Conservation (phyloP, 2,329 filamentous ascomycete species). For the Colletotrichum graminicola region DNA sequence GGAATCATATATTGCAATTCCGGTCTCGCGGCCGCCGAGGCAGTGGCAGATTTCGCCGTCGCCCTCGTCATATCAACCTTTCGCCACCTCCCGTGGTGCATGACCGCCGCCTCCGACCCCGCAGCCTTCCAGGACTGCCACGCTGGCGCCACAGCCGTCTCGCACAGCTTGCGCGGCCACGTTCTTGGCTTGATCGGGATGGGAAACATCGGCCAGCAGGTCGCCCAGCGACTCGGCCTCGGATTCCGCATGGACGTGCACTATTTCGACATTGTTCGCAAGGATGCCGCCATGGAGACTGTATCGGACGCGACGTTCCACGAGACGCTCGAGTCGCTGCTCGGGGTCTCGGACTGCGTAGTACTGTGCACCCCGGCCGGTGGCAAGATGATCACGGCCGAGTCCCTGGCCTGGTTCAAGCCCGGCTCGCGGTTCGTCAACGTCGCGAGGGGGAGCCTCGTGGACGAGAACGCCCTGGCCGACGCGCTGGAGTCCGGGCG, state of each 20-base stretch:
- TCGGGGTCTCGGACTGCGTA: slow-evolving; percentile 68
- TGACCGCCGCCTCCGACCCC: slow-evolving; percentile 54
- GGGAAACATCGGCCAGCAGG: slow-evolving; percentile 73
- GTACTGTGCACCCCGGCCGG: slow-evolving; percentile 70
- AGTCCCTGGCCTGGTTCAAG: slow-evolving; percentile 64
- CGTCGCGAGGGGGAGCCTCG: slow-evolving; percentile 72
- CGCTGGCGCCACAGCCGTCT: slow-evolving; percentile 67
- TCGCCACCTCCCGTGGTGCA: slow-evolving; percentile 75
- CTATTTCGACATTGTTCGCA: slow-evolving; percentile 71
- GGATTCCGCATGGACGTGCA: slow-evolving; percentile 76
- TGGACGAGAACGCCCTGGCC: slow-evolving; percentile 74
- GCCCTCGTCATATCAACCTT: slow-evolving; percentile 78
- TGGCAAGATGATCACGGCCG: slow-evolving; percentile 62
- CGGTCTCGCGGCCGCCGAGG: slow-evolving; percentile 76
- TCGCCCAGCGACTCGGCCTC: slow-evolving; percentile 65
- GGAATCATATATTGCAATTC: slow-evolving; percentile 80
- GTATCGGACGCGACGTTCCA: slow-evolving; percentile 63
- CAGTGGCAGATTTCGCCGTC: slow-evolving; percentile 78
- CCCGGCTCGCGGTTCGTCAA: slow-evolving; percentile 72
- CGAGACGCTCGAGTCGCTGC: slow-evolving; percentile 62
- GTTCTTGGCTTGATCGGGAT: slow-evolving; percentile 76
- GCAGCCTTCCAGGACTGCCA: slow-evolving; percentile 69
- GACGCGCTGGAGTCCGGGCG: slow-evolving; percentile 66
- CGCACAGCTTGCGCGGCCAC: slow-evolving; percentile 73
- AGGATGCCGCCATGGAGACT: slow-evolving; percentile 57